Evolutionary conservation across 2,329 filamentous ascomycete species (phyloP).

Genomic region (Colletotrichum magnum): DNA sequence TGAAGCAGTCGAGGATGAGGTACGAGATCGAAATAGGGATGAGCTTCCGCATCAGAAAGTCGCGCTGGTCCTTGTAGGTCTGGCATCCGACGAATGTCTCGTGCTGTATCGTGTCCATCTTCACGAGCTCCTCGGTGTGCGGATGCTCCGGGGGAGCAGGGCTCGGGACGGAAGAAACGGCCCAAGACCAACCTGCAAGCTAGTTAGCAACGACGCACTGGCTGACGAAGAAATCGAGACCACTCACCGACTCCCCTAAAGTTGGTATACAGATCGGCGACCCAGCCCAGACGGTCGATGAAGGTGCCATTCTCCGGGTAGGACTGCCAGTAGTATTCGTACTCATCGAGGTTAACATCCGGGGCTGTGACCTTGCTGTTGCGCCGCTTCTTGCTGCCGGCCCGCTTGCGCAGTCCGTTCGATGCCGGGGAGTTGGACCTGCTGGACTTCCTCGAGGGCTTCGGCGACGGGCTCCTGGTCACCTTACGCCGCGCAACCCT

Average conservation of each 20-base stretch:
- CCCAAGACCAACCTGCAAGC: slow-evolving; percentile 69
- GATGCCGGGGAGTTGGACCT: slow-evolving; percentile 22
- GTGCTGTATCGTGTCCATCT: slow-evolving; percentile 58
- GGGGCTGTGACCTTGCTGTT: slow-evolving; percentile 18
- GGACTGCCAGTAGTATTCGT: slow-evolving; percentile 72
- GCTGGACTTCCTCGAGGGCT: slow-evolving; percentile 9
- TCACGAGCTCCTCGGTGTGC: slow-evolving; percentile 53
- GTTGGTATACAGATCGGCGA: slow-evolving; percentile 66
- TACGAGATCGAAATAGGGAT: slow-evolving; percentile 69
- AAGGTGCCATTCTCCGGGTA: slow-evolving; percentile 68
- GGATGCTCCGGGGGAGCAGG: slow-evolving; percentile 59
- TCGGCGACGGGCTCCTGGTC: slow-evolving; percentile 10
- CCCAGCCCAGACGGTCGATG: slow-evolving; percentile 67
- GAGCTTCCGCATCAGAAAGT: slow-evolving; percentile 63
- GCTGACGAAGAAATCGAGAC: not conserved
- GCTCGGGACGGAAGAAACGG: slow-evolving; percentile 63
- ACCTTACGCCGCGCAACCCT: slow-evolving; percentile 59
- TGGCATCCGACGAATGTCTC: slow-evolving; percentile 61
- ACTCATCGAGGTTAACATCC: slow-evolving; percentile 43
- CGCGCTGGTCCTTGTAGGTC: slow-evolving; percentile 56
- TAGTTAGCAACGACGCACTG: slow-evolving; percentile 10
- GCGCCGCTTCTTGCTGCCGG: slow-evolving; percentile 29
- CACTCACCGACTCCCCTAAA: slow-evolving; percentile 68
- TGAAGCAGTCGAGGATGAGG: slow-evolving; percentile 78
- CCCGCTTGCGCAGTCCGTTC: slow-evolving; percentile 18